Evolutionary conservation across 441 rosid species (phyloP), one percentile per base, ranked within the genome.

Genomic region (Syzygium syzygioides): DNA sequence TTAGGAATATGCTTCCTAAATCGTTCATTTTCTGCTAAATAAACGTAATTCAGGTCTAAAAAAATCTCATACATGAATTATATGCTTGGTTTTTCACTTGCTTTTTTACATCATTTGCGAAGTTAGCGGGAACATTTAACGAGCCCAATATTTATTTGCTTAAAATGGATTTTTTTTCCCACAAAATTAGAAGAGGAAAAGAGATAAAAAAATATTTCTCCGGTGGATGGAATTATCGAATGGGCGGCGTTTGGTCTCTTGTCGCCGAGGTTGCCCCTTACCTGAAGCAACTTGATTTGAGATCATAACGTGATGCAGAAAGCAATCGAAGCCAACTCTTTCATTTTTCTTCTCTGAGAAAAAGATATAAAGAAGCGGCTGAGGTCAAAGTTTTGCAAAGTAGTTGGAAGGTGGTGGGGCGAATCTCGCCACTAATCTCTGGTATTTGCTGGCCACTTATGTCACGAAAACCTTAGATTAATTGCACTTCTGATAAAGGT

Each of bases 361-460:
- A 34, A 34, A 34, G 64, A 59, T 30, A 19, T 4, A 68, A 68
- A 34, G 79, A 9, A 10, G 79, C 14, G 20, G 79, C 48, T 34
- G 48, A 37, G 80, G 50, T 71, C 80, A 71, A 71, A 71, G 80
- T 71, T 55, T 37, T 25, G 80, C 80, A 37, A 71, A 12, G 80
- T 71, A 37, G 80, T 71, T 71, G 80, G 80, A 20, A 37, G 80
- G 20, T 71, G 37, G 80, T 71, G 91, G 91, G 87, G 90, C 86
- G 91, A 85, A 89, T 91, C 92, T 54, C 64, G 19, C 55, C 56
- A 87, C 88, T 83, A 71, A 37, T 71, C 80, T 71, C 80, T 71
- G 80, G 80, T 71, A 20, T 71, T 20, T 71, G 80, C 80, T 71
- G 80, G 28, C 50, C 80, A 23, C 37, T 71, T 71, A 71, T 71